A percentile compares a stretch with the other conserved stretches of the same genome.
phyloP scores from a whole-genome alignment of 1,284 basidiomycete species.

The Apiotrichum veenhuisii region DNA sequence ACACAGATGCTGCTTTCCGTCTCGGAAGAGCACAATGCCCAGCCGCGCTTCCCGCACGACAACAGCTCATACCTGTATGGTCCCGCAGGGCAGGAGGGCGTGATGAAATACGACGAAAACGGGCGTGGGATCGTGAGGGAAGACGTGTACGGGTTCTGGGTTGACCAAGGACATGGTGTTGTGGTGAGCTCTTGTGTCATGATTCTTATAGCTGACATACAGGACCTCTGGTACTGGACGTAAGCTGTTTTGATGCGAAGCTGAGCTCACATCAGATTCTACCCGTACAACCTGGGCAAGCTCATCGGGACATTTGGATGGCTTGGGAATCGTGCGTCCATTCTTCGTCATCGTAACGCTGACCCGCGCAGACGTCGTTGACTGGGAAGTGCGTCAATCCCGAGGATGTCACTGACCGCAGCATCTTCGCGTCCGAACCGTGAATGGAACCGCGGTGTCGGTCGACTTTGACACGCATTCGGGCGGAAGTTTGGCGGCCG shows the following conservation, averaged over 20 bases:
- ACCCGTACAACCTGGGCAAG: slow-evolving; percentile 48
- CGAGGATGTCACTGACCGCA: background rate
- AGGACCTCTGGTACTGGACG: slow-evolving; percentile 48
- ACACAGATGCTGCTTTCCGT: slow-evolving; percentile 28
- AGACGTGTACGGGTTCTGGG: slow-evolving; percentile 45
- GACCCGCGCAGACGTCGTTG: slow-evolving; percentile 34
- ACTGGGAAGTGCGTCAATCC: slow-evolving; percentile 38
- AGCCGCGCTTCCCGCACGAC: slow-evolving; percentile 29
- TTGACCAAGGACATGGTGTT: slow-evolving; percentile 36
- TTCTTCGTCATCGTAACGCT: background rate
- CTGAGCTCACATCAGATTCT: slow-evolving; percentile 26
- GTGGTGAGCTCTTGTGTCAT: slow-evolving; percentile 30
- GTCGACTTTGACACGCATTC: slow-evolving; percentile 43
- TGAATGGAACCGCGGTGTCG: slow-evolving; percentile 38
- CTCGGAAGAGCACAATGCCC: slow-evolving; percentile 34
- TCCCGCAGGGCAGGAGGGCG: slow-evolving; percentile 29
- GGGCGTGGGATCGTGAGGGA: slow-evolving; percentile 33
- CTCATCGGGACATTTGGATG: slow-evolving; percentile 38
- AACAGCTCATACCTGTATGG: slow-evolving; percentile 36
- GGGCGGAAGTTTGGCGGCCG: slow-evolving; percentile 34
- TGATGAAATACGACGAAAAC: slow-evolving; percentile 19
- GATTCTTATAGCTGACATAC: background rate
- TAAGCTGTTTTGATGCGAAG: slow-evolving; percentile 3
- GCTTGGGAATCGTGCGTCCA: slow-evolving; percentile 42
- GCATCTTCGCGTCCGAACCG: slow-evolving; percentile 38